Conservation (phyloP, 2,329 filamentous ascomycete species). For the Cordyceps javanica region DNA sequence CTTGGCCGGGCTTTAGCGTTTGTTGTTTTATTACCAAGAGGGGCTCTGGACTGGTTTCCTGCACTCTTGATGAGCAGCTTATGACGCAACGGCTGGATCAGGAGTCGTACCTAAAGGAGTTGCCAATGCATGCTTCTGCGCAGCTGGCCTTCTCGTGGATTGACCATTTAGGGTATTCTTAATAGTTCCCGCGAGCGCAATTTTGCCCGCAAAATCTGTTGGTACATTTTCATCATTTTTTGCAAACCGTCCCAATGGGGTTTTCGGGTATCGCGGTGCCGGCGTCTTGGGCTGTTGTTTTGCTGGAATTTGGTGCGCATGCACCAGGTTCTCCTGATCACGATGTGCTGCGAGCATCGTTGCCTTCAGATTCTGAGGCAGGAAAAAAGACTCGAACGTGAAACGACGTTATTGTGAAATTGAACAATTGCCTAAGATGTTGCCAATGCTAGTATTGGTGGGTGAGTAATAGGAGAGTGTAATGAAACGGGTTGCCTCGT, state of each 20-base stretch:
- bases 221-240: constrained; percentile 78
- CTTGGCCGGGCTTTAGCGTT: constrained; percentile 76
- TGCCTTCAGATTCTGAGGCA: no score
- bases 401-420: background rate
- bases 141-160: constrained; percentile 41
- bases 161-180: constrained; percentile 30
- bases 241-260: constrained; percentile 63
- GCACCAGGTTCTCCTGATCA: constrained; percentile 84
- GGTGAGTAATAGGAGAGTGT: background rate
- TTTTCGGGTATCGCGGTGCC: constrained; percentile 69
- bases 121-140: constrained; percentile 52
- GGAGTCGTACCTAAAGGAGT: constrained; percentile 70
- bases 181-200: constrained; percentile 48
- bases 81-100: background rate
- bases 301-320: constrained; percentile 64
- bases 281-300: constrained; percentile 84
- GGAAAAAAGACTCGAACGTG: no score
- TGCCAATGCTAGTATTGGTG: background rate
- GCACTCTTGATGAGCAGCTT: background rate
- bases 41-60: constrained; percentile 60
- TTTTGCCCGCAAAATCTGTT: constrained; percentile 31
- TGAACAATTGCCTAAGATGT: background rate
- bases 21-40: constrained; percentile 90
- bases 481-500: background rate
- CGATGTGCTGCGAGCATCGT: constrained; percentile 69